Evolutionary conservation across 2,329 filamentous ascomycete species (phyloP), one percentile per base, ranked within the genome.

Genomic region (Fusarium verticillioides): DNA sequence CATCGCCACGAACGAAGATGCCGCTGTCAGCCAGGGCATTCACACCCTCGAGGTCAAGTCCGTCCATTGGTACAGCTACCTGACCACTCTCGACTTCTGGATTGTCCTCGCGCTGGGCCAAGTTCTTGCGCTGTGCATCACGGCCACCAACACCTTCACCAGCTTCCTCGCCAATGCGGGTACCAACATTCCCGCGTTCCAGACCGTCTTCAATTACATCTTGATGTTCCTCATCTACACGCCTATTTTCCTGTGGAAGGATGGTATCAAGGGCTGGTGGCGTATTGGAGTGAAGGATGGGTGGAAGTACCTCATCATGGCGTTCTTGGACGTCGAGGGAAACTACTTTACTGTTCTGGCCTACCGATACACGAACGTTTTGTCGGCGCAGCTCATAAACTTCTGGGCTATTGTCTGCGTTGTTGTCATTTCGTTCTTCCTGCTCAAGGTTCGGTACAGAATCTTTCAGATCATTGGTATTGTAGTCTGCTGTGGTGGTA

Each of bases 321-420:
- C 93, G 59, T 98, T 98, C 83, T 89, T 96, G 76, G 96, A 99
- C 80, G 96, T 98, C 56, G 90, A 98, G 84, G 96, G 96, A 70
- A 99, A 99, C 85, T 99, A 98, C 86, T 98, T 98, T 81, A 95
- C 95, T 78, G 96, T 99, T 57, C 88, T 98, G 56, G 96, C 96
- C 9, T 99, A 98, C 85, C 89, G 93, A 67, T 91, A 97, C 86
- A 97, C 96, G 61, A 98, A 95, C 78, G 92, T 98, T 77, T 88
- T 98, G 54, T 96, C 93, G 26, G 95, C 95, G 21, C 95, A 98
- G 86, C 89, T 99, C 59, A 94, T 99, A 84, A 98, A 98, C 87
- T 98, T 98, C 85, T 98, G 96, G 96, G 94, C 95, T 77, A 98
- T 99, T 75, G 94, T 97, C 57, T 91, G 96, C 71, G 96, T 99